Evolutionary conservation across 331 rosid genomes (phyloP).

Genomic region (Pyracantha coccinea): DNA sequence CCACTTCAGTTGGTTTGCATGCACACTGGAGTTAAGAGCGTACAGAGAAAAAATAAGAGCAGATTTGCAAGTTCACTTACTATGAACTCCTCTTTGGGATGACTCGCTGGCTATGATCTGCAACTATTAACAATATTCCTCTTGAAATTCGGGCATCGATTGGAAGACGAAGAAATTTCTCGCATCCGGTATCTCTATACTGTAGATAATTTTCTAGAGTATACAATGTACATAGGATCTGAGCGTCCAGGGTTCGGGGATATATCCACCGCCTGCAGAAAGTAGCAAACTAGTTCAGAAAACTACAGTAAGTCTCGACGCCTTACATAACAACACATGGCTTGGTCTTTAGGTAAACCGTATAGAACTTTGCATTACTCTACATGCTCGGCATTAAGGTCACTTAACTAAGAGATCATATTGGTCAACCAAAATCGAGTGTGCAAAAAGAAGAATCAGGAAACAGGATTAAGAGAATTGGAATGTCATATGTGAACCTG

Average conservation of each 20-base stretch:
- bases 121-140: neutral
- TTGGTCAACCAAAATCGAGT: neutral
- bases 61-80: neutral
- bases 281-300: neutral
- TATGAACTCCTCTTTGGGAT: neutral
- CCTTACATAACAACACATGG: too few relatives aligned
- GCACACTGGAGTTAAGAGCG: neutral
- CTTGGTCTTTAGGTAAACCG: too few relatives aligned
- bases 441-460: neutral
- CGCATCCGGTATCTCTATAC: constrained; percentile 9
- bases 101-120: neutral
- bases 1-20: neutral
- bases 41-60: neutral
- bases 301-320: too few relatives aligned
- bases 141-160: neutral
- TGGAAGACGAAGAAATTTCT: neutral
- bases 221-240: constrained; percentile 65
- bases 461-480: neutral
- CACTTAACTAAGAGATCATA: neutral
- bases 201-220: constrained; percentile 39
- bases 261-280: constrained; percentile 55
- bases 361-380: too few relatives aligned
- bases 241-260: constrained; percentile 77
- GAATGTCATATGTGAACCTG: neutral
- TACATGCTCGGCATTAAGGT: neutral